Percentiles rank a stretch among this genome's conserved stretches.
Evolutionary conservation across 805 yeast species (phyloP).

Genomic region (Nakazawaea peltata): DNA sequence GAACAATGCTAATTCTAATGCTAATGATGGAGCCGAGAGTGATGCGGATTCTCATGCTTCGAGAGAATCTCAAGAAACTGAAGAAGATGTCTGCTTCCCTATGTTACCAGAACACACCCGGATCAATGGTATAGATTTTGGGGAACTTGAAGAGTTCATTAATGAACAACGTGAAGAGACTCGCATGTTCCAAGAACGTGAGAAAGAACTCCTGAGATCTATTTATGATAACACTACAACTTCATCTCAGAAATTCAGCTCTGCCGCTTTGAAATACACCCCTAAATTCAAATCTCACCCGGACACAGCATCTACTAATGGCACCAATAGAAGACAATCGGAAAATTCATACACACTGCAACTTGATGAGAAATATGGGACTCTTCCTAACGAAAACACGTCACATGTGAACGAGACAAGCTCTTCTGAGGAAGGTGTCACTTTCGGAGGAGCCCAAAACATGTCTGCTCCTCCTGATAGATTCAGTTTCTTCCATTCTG

Average conservation of each 20-base stretch:
- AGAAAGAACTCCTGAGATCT: slow-evolving; percentile 18
- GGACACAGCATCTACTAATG: neutral
- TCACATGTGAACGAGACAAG: slow-evolving; percentile 16
- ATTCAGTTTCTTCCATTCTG: slow-evolving; percentile 76
- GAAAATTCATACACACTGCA: slow-evolving; percentile 1
- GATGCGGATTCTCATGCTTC: slow-evolving; percentile 70
- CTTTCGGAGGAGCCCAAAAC: slow-evolving; percentile 23
- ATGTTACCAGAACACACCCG: slow-evolving; percentile 50
- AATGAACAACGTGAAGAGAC: slow-evolving; percentile 49
- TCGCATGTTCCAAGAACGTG: slow-evolving; percentile 24
- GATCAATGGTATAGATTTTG: slow-evolving; percentile 80
- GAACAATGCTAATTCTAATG: slow-evolving; percentile 14
- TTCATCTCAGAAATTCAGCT: slow-evolving; percentile 27
- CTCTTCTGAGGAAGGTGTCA: slow-evolving; percentile 20
- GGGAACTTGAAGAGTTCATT: slow-evolving; percentile 79
- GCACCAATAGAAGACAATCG: neutral
- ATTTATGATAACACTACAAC: slow-evolving; percentile 20
- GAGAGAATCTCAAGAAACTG: slow-evolving; percentile 81
- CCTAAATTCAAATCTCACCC: slow-evolving; percentile 26
- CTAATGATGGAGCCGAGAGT: slow-evolving; percentile 35
- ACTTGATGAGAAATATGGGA: slow-evolving; percentile 10
- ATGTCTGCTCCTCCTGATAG: slow-evolving; percentile 51
- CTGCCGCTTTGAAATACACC: slow-evolving; percentile 57
- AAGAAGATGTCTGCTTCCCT: slow-evolving; percentile 97
- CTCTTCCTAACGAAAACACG: slow-evolving; percentile 15